phyloP scores from a whole-genome alignment of 2,329 filamentous ascomycete species.

The Apiospora rasikravindrae region DNA sequence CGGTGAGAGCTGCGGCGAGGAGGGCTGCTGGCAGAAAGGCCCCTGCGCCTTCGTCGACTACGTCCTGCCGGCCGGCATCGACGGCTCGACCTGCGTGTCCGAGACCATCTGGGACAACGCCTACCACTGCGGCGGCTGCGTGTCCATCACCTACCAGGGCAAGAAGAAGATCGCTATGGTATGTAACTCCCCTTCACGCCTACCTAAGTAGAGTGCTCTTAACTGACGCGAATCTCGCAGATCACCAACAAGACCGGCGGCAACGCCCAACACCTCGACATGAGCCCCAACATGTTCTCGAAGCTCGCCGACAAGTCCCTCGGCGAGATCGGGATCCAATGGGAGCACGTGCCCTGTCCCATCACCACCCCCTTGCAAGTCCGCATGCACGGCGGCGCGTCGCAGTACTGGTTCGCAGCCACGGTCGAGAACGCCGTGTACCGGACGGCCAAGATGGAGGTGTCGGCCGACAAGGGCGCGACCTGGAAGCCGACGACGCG shows the following conservation, averaged over 20 bases:
- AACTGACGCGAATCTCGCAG: too few relatives aligned
- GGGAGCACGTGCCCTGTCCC: constrained; percentile 18
- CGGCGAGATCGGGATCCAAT: constrained; percentile 18
- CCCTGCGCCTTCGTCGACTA: constrained; percentile 20
- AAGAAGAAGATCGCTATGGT: constrained; percentile 21
- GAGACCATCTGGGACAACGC: constrained; percentile 19
- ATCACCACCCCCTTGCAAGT: constrained; percentile 24
- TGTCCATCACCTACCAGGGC: constrained; percentile 18
- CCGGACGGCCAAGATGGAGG: constrained; percentile 27
- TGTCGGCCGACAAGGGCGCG: constrained; percentile 20
- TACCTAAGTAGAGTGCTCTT: too few relatives aligned
- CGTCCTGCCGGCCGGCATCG: constrained; percentile 8
- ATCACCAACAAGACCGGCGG: constrained; percentile 21
- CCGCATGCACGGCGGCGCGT: constrained; percentile 28
- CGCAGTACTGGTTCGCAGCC: constrained; percentile 28
- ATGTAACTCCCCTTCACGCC: too few relatives aligned
- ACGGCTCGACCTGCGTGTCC: constrained; percentile 19
- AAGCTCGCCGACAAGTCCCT: constrained; percentile 19
- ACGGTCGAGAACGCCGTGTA: constrained; percentile 29
- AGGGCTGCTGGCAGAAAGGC: constrained; percentile 17
- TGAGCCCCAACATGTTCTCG: constrained; percentile 20
- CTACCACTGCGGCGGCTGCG: constrained; percentile 20
- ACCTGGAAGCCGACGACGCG: constrained; percentile 18
- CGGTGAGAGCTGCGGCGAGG: constrained; percentile 20
- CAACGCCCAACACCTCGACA: constrained; percentile 18